Conservation (phyloP, 257 asterid genomes). For the Rubia yunnanensis region DNA sequence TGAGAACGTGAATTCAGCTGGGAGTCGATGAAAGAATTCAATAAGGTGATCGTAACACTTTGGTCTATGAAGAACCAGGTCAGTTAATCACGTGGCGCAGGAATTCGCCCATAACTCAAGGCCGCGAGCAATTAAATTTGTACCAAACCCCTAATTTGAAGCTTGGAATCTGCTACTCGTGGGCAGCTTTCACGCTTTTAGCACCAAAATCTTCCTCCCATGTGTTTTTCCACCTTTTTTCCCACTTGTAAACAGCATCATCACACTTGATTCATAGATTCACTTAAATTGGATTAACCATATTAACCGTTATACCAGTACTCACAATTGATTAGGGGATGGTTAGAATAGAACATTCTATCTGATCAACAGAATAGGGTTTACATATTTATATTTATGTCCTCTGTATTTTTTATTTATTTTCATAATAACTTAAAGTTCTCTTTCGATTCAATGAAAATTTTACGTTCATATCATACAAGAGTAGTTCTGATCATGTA, state of each 20-base stretch:
- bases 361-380: too few relatives aligned
- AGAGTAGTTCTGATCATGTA: too few relatives aligned
- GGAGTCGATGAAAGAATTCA: background rate
- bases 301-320: background rate
- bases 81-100: constrained; percentile 26
- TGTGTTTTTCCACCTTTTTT: background rate
- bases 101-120: constrained; percentile 10
- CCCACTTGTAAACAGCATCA: background rate
- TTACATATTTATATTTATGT: too few relatives aligned
- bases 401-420: too few relatives aligned
- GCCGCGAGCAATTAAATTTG: background rate
- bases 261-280: background rate
- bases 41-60: background rate
- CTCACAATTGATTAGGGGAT: too few relatives aligned
- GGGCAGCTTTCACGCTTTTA: background rate
- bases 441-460: too few relatives aligned
- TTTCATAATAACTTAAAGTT: too few relatives aligned
- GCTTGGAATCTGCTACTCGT: constrained; percentile 9
- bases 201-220: background rate
- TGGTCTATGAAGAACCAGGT: background rate
- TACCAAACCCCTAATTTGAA: background rate
- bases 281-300: background rate
- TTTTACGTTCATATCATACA: too few relatives aligned
- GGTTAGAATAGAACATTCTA: too few relatives aligned
- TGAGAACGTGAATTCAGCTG: too few relatives aligned